Conservation (phyloP, 2,329 filamentous ascomycete genomes). For the Sphaerulina vaccinii region DNA sequence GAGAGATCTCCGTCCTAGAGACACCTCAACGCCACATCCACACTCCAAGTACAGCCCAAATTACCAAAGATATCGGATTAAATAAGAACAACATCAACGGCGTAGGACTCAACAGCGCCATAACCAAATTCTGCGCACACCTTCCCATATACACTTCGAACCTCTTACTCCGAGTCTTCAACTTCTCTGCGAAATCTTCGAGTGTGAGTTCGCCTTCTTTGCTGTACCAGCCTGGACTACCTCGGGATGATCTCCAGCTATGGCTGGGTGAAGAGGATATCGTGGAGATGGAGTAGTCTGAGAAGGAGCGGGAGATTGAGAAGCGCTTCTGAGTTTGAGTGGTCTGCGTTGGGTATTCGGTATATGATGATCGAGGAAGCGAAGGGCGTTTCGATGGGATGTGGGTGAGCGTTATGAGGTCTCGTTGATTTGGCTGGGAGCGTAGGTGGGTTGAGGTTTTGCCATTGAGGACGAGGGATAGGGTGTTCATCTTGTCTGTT, state of each 20-base stretch:
- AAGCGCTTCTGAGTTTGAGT: neutral
- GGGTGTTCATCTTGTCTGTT: conserved; percentile 29
- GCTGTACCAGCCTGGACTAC: conserved; percentile 33
- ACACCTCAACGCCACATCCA: conserved; percentile 7
- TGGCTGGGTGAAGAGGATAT: conserved; percentile 7
- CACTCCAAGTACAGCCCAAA: conserved; percentile 25
- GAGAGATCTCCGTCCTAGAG: too few relatives aligned
- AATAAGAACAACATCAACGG: conserved; percentile 32
- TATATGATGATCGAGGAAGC: neutral
- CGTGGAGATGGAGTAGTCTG: neutral
- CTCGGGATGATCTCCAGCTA: neutral
- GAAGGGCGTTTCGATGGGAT: neutral
- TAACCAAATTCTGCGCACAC: conserved; percentile 35
- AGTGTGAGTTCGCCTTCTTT: conserved; percentile 29
- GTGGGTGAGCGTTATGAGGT: neutral
- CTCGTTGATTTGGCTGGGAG: conserved; percentile 17
- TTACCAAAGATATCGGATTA: conserved; percentile 33
- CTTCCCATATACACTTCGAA: conserved; percentile 30
- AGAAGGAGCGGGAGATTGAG: neutral
- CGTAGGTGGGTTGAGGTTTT: conserved; percentile 26
- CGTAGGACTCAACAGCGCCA: conserved; percentile 35
- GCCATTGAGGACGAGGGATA: conserved; percentile 33
- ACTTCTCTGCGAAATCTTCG: conserved; percentile 31
- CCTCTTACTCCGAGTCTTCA: conserved; percentile 28
- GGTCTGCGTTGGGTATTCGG: neutral